Evolutionary conservation across 73 alveolate species (phyloP), one percentile per base, ranked within the genome.

Genomic region (Paramecium primaurelia): DNA sequence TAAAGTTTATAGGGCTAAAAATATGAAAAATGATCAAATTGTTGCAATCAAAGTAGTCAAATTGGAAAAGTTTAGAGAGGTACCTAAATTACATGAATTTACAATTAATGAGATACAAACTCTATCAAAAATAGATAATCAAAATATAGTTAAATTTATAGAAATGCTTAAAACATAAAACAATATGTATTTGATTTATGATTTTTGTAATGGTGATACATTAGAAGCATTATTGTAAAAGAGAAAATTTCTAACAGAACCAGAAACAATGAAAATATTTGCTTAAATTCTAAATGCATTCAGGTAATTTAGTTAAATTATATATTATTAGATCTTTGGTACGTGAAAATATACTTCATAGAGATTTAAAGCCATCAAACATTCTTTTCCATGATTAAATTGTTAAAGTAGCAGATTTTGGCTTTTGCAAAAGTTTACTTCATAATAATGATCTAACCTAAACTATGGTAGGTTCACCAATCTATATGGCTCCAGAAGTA

Each of bases 401-500:
- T 1, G 88, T 89, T 6, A 89, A 89, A 25, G 71, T 89, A 16
- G 94, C 92, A 5, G 94, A 89, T 71, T 89, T 89, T 69, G 94
- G 94, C 11, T 89, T 89, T 51, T 89, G 94, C 58, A 89, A 89
- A 73, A 40, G 88, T 26, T 54, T 89, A 30, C 68, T 71, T 59
- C 71, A 89, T 58, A 16, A 40, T 26, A 30, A 89, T 16, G 94
- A 89, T 45, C 36, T 89, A 49, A 71, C 94, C 30, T 8, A 58
- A 71, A 89, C 95, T 38, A 69, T 77, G 91, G 95, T 92, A 9
- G 95, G 95, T 2, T 86, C 95, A 26, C 92, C 95, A 36, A 86
- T 92, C 14, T 92, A 92, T 34, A 92, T 92, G 93, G 95, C 95
- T 86, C 95, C 95, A 25, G 95, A 92, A 59, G 94, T 92, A n/a